Base-by-base conservation (phyloP, 2,329 filamentous ascomycete genomes). In the Calonectria ilicicola region DNA sequence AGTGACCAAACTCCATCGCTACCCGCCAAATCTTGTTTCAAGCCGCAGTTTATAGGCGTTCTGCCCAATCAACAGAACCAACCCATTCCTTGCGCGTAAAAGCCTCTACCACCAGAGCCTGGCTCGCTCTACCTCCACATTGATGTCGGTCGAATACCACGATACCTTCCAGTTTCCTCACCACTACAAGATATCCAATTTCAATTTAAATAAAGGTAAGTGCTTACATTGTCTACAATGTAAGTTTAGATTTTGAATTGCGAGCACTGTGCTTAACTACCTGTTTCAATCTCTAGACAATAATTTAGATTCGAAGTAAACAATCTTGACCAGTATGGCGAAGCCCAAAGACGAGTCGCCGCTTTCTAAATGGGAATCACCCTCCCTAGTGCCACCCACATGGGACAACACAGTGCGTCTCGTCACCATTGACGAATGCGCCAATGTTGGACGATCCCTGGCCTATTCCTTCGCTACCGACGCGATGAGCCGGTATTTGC, bases 381-480 rank as follows among this genome's bases (percentile, higher is more conserved):
- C 83, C 64, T 89, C 89, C 67, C 87, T 91, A 65, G 83, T 90
- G 49, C 89, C 89, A 23, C 79, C 85, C 56, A 82, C 83, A 40
- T 91, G 86, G 88, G 87, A 88, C 72, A 85, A 88, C 76, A 84
- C 86, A 64, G 89, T 95, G 77, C 93, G 94, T 74, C 83, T 89
- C 72, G 86, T 96, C 75, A 86, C 86, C 74, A 88, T 92, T 80
- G 85, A 88, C 69, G 93, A 96, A 84, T 93, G 91, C 85, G 91
- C 92, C 81, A 89, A 91, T 81, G 94, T 93, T 38, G 93, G 92
- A 26, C 86, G 89, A 38, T 92, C 92, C 79, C 89, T 97, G 76
- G 93, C 94, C 62, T 91, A 95, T 81, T 92, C 94, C 74, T 97
- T 97, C 85, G 92, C 90, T 70, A 87, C 91, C 73, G 94, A 97